These are phyloP conservation scores for Rhodotorula kratochvilovae DNA, from an alignment of 768 basidiomycete species.

Conservation along the genomic window DNA sequence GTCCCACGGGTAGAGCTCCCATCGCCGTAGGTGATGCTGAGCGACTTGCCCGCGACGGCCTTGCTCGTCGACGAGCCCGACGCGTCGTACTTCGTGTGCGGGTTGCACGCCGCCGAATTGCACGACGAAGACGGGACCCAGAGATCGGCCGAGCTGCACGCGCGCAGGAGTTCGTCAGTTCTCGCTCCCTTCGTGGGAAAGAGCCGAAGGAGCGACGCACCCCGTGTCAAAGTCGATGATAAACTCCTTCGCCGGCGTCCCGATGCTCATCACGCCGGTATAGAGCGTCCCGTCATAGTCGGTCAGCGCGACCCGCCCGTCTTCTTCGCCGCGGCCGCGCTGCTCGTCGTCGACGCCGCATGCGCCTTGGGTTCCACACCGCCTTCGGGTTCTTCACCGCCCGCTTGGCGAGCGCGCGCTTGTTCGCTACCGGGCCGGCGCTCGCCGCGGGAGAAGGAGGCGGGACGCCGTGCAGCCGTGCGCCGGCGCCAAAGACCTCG, in stretches of 20 bases:
- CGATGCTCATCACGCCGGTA: conserved; percentile 20
- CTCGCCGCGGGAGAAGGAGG: too few species aligned
- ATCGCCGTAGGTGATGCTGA: conserved; percentile 55
- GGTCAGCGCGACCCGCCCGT: conserved; percentile 8
- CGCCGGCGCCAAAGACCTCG: conserved; percentile 1
- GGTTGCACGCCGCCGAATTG: conserved; percentile 45
- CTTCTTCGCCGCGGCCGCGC: not conserved
- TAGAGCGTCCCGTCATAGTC: conserved; percentile 18
- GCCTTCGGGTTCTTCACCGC: conserved; percentile 23
- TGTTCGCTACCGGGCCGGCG: conserved; percentile 14
- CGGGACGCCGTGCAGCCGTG: not conserved
- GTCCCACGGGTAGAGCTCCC: conserved; percentile 53
- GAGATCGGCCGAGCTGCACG: conserved; percentile 36
- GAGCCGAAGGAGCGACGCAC: not conserved
- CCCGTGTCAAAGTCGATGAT: conserved; percentile 36
- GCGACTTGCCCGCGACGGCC: conserved; percentile 42
- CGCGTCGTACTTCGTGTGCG: conserved; percentile 49
- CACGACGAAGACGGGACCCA: conserved; percentile 39
- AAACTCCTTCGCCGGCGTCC: conserved; percentile 16
- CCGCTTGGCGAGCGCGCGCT: conserved; percentile 11
- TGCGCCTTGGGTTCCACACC: conserved; percentile 12
- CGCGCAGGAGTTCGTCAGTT: too few species aligned
- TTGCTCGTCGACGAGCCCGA: conserved; percentile 47
- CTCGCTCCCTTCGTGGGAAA: too few species aligned
- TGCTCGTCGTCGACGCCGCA: not conserved